phyloP scores from a whole-genome alignment of 1,139 yeast species.

The Candida sanyaensis region DNA sequence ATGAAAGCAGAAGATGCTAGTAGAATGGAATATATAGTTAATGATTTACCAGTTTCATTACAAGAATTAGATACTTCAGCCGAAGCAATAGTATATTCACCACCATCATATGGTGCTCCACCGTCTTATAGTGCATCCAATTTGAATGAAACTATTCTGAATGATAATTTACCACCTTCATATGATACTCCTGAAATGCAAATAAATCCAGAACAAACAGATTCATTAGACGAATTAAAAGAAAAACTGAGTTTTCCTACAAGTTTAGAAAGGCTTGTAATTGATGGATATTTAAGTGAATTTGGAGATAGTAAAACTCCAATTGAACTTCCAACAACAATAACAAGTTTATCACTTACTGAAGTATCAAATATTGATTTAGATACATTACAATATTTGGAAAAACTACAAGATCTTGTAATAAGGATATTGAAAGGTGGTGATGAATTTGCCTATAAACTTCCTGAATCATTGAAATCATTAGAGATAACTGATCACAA shows the following conservation, averaged over 20 bases:
- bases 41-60: neutral
- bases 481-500: neutral
- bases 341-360: neutral
- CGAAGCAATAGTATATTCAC: neutral
- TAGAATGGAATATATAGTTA: neutral
- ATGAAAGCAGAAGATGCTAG: neutral
- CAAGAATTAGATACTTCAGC: neutral
- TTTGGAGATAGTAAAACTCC: neutral
- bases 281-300: neutral
- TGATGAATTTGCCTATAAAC: neutral
- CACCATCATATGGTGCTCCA: neutral
- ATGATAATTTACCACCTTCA: neutral
- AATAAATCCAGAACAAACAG: neutral
- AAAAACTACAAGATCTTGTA: neutral
- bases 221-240: neutral
- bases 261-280: neutral
- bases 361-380: neutral
- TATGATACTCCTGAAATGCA: neutral
- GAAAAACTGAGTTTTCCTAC: neutral
- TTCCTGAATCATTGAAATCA: neutral
- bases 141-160: neutral
- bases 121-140: neutral
- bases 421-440: neutral
- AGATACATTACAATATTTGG: neutral
- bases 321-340: neutral